Evolutionary conservation across 345 rosid genomes (phyloP), one percentile per base, ranked within the genome.

Genomic region (Gossypium stocksii): DNA sequence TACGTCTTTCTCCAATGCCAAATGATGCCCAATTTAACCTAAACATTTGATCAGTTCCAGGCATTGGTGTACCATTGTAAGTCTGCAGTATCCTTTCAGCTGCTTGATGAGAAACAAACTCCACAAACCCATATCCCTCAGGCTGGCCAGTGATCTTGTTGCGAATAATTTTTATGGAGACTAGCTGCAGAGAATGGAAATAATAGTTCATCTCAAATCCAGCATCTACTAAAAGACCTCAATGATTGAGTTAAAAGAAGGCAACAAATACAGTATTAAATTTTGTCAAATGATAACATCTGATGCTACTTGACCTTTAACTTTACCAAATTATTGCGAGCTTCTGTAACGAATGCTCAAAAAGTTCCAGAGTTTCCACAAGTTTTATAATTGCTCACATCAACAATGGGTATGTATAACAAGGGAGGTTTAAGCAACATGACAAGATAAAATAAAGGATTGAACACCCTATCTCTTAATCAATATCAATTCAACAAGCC

Each of bases 1-100:
- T 82, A 0, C 92, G 92, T 53, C 90, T 88, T 74, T 93, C 97
- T 5, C 98, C 98, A 66, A 90, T 86, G 61, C 98, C 99, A 73
- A 91, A 95, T 20, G 99, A 95, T 34, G 98, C 98, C 99, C 99
- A 95, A 62, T 95, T 95, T 77, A 95, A 77, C 83, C 99, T 85
- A 78, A 95, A 93, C 20, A 85, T 84, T 64, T 78, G 85, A 8
- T 95, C 99, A 0, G 94, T 90, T 56, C 93, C 98, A 19, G 98
- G 98, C 98, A 95, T 95, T 34, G 82, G 89, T 7, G 92, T 85
- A 51, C 98, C 98, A 75, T 94, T 94, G 74, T 88, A 91, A 7
- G 90, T 73, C 85, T 88, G 98, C 72, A 94, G 82, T 69, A 89
- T 72, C 83, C 97, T 91, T 78, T 94, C 98, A 0, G 99, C 99